phyloP scores from a whole-genome alignment of 2,329 filamentous ascomycete species.

The Zasmidium citrigriseum region DNA sequence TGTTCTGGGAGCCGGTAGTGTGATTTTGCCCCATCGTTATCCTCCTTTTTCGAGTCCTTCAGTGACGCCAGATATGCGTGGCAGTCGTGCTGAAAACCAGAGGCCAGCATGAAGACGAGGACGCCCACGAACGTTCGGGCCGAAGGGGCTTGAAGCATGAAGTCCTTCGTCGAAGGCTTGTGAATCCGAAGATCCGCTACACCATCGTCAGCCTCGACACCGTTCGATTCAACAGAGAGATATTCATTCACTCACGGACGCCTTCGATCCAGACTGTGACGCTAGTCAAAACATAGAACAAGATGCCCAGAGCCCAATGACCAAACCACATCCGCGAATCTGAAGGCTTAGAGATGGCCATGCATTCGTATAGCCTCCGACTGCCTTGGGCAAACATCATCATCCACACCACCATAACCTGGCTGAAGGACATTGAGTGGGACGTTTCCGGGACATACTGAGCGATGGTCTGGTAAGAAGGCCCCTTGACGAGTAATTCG shows the following conservation, averaged over 20 bases:
- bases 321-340: slow-evolving; percentile 80
- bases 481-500: slow-evolving; percentile 55
- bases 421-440: slow-evolving; percentile 58
- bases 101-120: slow-evolving; percentile 68
- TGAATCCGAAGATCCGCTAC: slow-evolving; percentile 37
- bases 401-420: slow-evolving; percentile 67
- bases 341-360: slow-evolving; percentile 65
- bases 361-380: slow-evolving; percentile 75
- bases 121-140: slow-evolving; percentile 58
- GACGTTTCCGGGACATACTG: slow-evolving; percentile 22
- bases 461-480: slow-evolving; percentile 53
- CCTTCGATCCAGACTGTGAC: slow-evolving; percentile 85
- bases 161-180: slow-evolving; percentile 37
- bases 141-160: slow-evolving; percentile 44
- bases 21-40: slow-evolving; percentile 17
- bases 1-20: slow-evolving; percentile 81
- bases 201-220: slow-evolving; percentile 2
- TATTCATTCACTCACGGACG: slow-evolving; percentile 56
- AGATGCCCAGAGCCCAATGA: slow-evolving; percentile 77
- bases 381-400: slow-evolving; percentile 75
- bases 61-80: slow-evolving; percentile 50
- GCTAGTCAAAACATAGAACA: slow-evolving; percentile 74
- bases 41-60: slow-evolving; percentile 19
- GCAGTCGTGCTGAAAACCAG: slow-evolving; percentile 67
- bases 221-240: neutral